A percentile compares a stretch with the other conserved stretches of the same genome.
Conservation (phyloP, 1,284 basidiomycete species). For the Veloboletus limbatus region DNA sequence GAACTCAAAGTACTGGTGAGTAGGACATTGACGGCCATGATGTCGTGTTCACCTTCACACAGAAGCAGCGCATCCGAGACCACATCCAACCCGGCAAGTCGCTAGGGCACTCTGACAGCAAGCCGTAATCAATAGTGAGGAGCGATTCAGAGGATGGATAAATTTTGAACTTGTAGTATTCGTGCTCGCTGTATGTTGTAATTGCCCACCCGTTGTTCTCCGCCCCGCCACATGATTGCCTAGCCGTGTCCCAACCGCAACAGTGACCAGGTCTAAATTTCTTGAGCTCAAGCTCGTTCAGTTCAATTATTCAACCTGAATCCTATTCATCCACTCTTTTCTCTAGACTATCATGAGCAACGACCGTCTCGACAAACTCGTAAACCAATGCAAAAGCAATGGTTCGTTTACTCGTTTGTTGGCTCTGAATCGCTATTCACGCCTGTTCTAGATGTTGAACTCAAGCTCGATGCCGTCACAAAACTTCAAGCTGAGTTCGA, state of each 20-base stretch:
- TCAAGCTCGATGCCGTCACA: conserved; percentile 72
- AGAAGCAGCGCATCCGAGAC: conserved; percentile 89
- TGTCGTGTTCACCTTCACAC: conserved; percentile 10
- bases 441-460: conserved; percentile 60
- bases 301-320: conserved; percentile 8
- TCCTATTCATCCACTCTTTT: conserved; percentile 14
- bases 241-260: no score
- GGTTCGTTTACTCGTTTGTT: conserved; percentile 43
- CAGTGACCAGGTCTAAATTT: conserved; percentile 12
- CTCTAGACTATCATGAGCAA: conserved; percentile 45
- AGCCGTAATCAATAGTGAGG: no score
- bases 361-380: conserved; percentile 56
- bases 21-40: conserved; percentile 8
- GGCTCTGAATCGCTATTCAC: conserved; percentile 9
- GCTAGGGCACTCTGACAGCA: conserved; percentile 85
- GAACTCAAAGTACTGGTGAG: conserved; percentile 81
- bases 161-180: no score
- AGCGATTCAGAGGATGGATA: no score
- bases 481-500: conserved; percentile 75
- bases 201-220: no score
- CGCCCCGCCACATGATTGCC: no score
- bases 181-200: no score
- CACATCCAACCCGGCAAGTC: conserved; percentile 72
- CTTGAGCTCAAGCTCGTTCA: conserved; percentile 24
- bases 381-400: conserved; percentile 66